Evolutionary conservation across 768 basidiomycete species (phyloP), one percentile per base, ranked within the genome.

Genomic region (Tylopilus vinaceipallidus): DNA sequence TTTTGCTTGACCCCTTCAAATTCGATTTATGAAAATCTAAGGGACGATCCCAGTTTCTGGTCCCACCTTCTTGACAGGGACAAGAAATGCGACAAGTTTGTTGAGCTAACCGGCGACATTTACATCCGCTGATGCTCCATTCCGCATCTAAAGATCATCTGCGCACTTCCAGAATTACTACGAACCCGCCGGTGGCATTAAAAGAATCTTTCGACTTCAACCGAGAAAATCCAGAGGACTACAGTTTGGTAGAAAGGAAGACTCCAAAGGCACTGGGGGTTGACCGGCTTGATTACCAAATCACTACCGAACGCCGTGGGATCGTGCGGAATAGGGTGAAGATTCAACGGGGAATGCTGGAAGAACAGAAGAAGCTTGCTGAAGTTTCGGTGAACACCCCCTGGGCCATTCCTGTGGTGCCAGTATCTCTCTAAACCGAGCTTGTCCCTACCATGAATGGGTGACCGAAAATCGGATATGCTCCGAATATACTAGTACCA

Each of bases 111-210:
- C 3, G 39, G 47, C 34, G 47, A 50, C 23, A 45, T n/a, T 24
- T 43, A 68, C 81, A 84, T 63, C 80, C 82, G 12, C 64, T 84
- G 42, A 84, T 84, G 80, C 62, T 83, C 54, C 84, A 84, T 57
- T 78, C 81, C 12, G 82, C 82, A 11, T 79, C 80, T 27, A 80
- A 77, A 62, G 85, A 84, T 60, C 69, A 77, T 55, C 66, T 77
- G 34, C 76, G 83, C 22, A 64, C 73, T 17, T 80, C 78, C 22
- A 71, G 82, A 52, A 70, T 86, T 46, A 85, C 85, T 60, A 83
- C 82, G 37, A 86, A 85, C 55, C 83, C 83, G 45, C 81, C 82
- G 4, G 81, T 83, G 7, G 67, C 75, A 32, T 66, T 83, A 43
- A 73, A 71, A 43, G 68, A 75, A 50, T 81, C 82, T 19, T 84